Evolutionary conservation across 2,329 filamentous ascomycete genomes (phyloP).

Genomic region (Colletotrichum tropicale): DNA sequence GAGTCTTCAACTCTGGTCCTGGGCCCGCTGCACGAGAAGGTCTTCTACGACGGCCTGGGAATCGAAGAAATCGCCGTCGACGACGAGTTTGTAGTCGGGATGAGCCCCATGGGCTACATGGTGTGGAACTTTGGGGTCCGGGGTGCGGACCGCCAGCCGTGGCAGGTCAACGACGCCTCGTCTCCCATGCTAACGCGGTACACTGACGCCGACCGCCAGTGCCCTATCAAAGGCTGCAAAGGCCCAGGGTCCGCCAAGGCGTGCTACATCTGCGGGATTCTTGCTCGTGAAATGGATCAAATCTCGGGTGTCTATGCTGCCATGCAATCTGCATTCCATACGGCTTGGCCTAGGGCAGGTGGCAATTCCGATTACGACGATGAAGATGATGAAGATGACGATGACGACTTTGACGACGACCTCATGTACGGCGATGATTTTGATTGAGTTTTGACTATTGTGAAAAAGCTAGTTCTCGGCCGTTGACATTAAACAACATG

Average conservation of each 20-base stretch:
- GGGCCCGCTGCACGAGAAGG: neutral
- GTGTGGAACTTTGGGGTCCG: neutral
- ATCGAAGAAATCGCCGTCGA: neutral
- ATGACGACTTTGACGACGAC: neutral
- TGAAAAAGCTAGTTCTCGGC: too few relatives aligned
- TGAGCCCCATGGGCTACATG: neutral
- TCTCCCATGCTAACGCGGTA: neutral
- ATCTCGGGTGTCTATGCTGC: neutral
- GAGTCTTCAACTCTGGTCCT: neutral
- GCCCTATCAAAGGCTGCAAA: neutral
- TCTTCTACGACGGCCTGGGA: neutral
- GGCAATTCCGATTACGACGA: neutral
- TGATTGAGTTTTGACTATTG: neutral
- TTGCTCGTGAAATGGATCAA: too few relatives aligned
- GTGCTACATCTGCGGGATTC: neutral
- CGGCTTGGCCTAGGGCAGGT: neutral
- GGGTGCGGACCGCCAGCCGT: neutral
- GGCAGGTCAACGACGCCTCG: neutral
- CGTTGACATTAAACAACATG: accelerated
- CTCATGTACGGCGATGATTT: neutral
- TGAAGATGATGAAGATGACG: neutral
- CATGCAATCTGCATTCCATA: neutral
- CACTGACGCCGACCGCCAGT: neutral
- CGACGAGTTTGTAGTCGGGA: neutral
- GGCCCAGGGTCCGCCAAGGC: neutral